Base-by-base conservation (phyloP, 192 early-diverging fungal species). In the Coemansia pectinata region DNA sequence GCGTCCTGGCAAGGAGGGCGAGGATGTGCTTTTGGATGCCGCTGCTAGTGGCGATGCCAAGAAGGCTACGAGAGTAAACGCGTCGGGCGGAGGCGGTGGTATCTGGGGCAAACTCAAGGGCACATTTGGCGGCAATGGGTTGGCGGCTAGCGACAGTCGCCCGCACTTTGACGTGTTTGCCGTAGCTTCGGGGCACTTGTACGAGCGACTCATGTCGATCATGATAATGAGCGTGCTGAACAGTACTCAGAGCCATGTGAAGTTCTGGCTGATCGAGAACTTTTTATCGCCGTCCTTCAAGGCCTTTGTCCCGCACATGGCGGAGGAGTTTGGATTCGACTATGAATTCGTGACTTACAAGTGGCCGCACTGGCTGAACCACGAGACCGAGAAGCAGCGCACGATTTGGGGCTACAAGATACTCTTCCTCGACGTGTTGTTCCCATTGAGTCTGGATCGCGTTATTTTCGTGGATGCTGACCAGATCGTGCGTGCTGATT, bases 361-460 rank as follows among this genome's bases (percentile, higher is more conserved):
- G 69, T 99, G 97, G 97, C 97, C 97, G 17, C 91, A 94, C 44
- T 99, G 96, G 96, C 86, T 99, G 27, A 87, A 93, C 48, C 77
- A 87, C 25, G 94, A 98, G 78, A 93, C 88, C 0, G 96, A 97
- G 72, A 98, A 98, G 73, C 96, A 99, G 82, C 80, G 97, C 31
- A 96, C 91, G 1, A 99, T 99, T 66, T 99, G 97, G 97, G 97
- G 94, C 59, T 99, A 97, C 87, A 99, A 99, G 84, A 97, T 99
- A 62, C 83, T 99, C 72, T 99, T 98, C 83, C 81, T 99, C 65
- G 97, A 99, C 77, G 96, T 98, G 60, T 76, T 99, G 38, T 99
- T 99, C 85, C 97, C 97, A 29, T 84, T 99, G 33, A 85, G 86
- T 44, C 79, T 98, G 19, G 94, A 96, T 70, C 93, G 93, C 38